Base-by-base conservation (phyloP, 202 grass and related monocot genomes). In the Elaeis oleifera region DNA sequence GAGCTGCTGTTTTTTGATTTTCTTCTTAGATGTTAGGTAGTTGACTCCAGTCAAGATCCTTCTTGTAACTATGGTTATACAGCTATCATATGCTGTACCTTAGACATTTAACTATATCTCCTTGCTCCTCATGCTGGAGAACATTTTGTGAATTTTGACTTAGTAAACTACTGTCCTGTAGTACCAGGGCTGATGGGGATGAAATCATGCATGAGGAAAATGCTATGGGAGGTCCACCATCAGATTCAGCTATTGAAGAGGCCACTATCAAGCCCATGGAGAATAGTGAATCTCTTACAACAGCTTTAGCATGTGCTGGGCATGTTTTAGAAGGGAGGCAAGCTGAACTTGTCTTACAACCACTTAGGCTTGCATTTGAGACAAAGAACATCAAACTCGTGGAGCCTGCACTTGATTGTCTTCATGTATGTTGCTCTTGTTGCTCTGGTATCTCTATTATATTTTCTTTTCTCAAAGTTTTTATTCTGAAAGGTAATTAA, bases 301-400 rank as follows among this genome's bases (percentile, higher is more conserved):
- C 84, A 80, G 82, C 79, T 68, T 83, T 99, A 69, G 80, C 88
- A 49, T 89, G 79, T 20, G 94, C 88, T 4, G 94, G 94, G 60
- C 84, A 50, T 67, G 78, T 78, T 72, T 87, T 99, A 51, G 88
- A 99, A 56, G 83, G 82, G 32, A 71, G 77, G 16, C 94, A 99
- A 71, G 85, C 94, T 72, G 94, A 99, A 63, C 82, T 99, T 50
- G 71, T 99, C 72, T 74, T 99, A 77, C 88, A 99, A 71, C 94
- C 94, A 13, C 82, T 94, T 23, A 87, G 94, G 82, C 88, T 99
- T 65, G 88, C 88, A 72, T 89, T 94, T 70, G 88, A 99, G 71
- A 84, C 80, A 54, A 99, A 99, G 79, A 84, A 89, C 81, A 56
- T 92, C 73, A 99, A 99, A 79, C 88, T 99, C 60, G 82, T 87